Conservation (phyloP, 352 stramenopile species). For the Pythium sp. region DNA sequence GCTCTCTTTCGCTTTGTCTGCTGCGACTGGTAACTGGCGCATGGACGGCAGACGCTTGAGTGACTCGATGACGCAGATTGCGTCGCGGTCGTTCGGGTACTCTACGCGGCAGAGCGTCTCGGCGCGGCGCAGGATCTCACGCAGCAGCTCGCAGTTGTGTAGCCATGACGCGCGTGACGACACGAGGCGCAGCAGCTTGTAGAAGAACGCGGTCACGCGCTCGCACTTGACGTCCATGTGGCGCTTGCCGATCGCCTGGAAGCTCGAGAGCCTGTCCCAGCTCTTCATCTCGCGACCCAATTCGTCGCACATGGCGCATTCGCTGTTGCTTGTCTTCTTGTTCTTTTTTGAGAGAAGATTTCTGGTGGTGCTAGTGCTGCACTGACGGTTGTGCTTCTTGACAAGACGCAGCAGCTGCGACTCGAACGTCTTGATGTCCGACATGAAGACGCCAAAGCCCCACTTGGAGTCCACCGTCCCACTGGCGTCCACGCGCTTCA, state of each 20-base stretch:
- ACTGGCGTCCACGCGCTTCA: conserved; percentile 23
- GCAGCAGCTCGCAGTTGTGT: conserved; percentile 43
- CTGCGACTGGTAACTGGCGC: conserved; percentile 2
- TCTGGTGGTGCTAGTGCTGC: background rate
- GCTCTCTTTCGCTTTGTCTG: background rate
- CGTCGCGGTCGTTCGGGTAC: conserved; percentile 45
- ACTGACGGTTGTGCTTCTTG: conserved; percentile 27
- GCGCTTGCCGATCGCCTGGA: conserved; percentile 41
- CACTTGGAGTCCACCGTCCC: conserved; percentile 15
- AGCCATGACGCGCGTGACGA: conserved; percentile 37
- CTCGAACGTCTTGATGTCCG: conserved; percentile 42
- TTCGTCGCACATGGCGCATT: conserved; percentile 43
- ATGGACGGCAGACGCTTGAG: conserved; percentile 31
- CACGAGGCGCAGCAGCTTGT: conserved; percentile 43
- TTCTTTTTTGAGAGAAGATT: conserved; percentile 9
- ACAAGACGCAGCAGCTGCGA: conserved; percentile 31
- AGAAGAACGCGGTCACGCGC: conserved; percentile 43
- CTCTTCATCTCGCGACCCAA: conserved; percentile 36
- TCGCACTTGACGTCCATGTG: conserved; percentile 52
- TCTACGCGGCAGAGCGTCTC: conserved; percentile 48
- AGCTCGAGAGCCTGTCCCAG: conserved; percentile 36
- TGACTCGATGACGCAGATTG: conserved; percentile 37
- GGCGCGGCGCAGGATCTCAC: conserved; percentile 44
- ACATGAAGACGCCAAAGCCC: conserved; percentile 25
- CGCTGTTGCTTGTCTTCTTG: conserved; percentile 10